Evolutionary conservation across 2,329 filamentous ascomycete genomes (phyloP).

Genomic region (Calcarisporium arbuscula): DNA sequence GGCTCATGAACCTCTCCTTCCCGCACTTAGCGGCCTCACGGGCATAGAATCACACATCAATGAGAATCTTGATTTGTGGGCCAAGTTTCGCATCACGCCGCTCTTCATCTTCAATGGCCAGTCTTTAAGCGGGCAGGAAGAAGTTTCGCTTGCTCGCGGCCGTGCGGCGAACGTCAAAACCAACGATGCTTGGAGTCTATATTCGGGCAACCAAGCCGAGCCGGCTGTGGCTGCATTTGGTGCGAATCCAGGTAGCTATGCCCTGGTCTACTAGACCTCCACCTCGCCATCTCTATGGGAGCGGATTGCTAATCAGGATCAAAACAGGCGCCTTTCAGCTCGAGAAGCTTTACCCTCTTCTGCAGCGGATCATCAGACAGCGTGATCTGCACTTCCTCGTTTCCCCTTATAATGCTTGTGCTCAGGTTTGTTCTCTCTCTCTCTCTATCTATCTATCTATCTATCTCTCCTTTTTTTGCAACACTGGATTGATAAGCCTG

Average conservation of each 20-base stretch:
- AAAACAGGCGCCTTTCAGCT: conserved; percentile 61
- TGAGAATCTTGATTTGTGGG: conserved; percentile 68
- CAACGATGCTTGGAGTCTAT: conserved; percentile 77
- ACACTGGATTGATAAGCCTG: conserved; percentile 16
- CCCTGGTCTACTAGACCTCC: background rate
- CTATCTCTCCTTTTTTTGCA: background rate
- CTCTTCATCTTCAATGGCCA: conserved; percentile 92
- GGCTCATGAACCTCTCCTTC: conserved; percentile 78
- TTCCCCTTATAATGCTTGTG: conserved; percentile 80
- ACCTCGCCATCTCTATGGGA: background rate
- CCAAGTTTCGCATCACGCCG: conserved; percentile 63
- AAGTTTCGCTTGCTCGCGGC: conserved; percentile 57
- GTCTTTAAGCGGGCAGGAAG: conserved; percentile 69
- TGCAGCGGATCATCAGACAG: conserved; percentile 67
- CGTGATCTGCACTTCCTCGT: conserved; percentile 70
- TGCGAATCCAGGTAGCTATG: conserved; percentile 56
- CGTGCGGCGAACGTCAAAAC: conserved; percentile 63
- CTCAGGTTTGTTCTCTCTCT: conserved; percentile 68
- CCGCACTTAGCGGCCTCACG: conserved; percentile 83
- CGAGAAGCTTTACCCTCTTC: conserved; percentile 66
- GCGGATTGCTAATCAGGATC: conserved; percentile 1
- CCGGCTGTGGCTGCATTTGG: conserved; percentile 84
- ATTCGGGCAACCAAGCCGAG: conserved; percentile 72
- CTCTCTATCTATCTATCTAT: too few species aligned
- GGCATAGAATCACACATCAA: conserved; percentile 71